Conservation (phyloP, 129 eudicot genomes). For the Sambucus nigra region DNA sequence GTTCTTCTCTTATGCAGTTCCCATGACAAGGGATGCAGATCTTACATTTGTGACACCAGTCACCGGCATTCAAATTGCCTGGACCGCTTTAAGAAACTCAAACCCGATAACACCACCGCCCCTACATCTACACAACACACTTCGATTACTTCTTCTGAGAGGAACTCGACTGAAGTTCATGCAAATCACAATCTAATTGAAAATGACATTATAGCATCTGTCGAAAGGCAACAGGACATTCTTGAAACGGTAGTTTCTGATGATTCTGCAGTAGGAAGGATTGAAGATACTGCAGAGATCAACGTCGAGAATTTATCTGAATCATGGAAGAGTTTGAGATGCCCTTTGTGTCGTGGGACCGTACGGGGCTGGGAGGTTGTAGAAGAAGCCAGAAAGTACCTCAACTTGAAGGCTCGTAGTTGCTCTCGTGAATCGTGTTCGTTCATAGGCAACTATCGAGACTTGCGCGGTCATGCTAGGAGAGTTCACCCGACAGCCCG, state of each 20-base stretch:
- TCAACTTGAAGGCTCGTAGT: constrained; percentile 58
- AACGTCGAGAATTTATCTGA: constrained; percentile 13
- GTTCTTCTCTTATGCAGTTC: constrained; percentile 82
- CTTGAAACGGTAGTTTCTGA: constrained; percentile 4
- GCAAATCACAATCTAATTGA: constrained; percentile 8
- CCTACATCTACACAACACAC: constrained; percentile 13
- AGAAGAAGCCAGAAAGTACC: constrained; percentile 65
- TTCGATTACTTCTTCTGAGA: constrained; percentile 11
- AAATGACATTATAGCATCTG: constrained; percentile 15
- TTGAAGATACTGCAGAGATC: constrained; percentile 10
- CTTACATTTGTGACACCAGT: constrained; percentile 93
- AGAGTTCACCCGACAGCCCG: constrained; percentile 76
- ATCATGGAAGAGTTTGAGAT: constrained; percentile 29
- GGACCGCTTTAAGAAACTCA: constrained; percentile 66
- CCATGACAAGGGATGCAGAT: constrained; percentile 75
- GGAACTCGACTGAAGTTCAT: constrained; percentile 16
- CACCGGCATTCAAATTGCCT: constrained; percentile 90
- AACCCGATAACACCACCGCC: constrained; percentile 27
- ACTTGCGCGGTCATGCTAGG: constrained; percentile 80
- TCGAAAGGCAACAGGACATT: constrained; percentile 6
- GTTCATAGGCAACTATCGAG: constrained; percentile 67
- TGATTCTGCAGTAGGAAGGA: constrained; percentile 5
- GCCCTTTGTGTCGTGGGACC: constrained; percentile 87
- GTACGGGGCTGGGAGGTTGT: constrained; percentile 69
- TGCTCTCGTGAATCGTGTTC: constrained; percentile 84